phyloP scores from a whole-genome alignment of 495 filamentous ascomycete genomes.

The Penicillium bovifimosum region DNA sequence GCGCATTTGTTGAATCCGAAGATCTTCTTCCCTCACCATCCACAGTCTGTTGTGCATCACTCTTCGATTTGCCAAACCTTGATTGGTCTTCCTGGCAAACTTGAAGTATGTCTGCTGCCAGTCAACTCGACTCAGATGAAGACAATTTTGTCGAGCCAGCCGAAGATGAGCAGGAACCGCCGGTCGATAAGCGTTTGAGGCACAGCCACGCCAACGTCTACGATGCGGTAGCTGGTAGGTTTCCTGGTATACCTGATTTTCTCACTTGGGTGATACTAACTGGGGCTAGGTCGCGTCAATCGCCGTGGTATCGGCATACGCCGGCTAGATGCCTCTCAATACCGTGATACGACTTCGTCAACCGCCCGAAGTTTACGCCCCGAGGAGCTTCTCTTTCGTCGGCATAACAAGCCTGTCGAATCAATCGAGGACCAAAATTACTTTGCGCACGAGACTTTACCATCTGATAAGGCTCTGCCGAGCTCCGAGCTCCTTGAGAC shows the following conservation, averaged over 20 bases:
- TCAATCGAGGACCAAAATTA: conserved; percentile 71
- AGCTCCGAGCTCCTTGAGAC: conserved; percentile 69
- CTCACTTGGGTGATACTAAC: background rate
- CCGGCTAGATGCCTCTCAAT: conserved; percentile 31
- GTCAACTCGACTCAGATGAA: conserved; percentile 18
- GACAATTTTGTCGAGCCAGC: conserved; percentile 17
- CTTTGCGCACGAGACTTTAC: conserved; percentile 51
- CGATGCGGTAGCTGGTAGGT: conserved; percentile 72
- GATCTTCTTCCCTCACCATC: background rate
- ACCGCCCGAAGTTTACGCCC: conserved; percentile 53
- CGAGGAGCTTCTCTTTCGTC: conserved; percentile 70
- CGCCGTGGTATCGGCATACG: conserved; percentile 37
- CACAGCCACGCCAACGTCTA: conserved; percentile 54
- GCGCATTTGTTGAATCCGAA: conserved; percentile 13
- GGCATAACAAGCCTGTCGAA: conserved; percentile 52
- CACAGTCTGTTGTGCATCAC: background rate
- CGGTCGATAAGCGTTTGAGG: conserved; percentile 8
- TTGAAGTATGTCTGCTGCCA: conserved; percentile 19
- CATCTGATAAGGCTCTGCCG: conserved; percentile 54
- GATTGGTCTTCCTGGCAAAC: conserved; percentile 4
- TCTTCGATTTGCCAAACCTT: background rate
- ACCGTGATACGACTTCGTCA: conserved; percentile 49
- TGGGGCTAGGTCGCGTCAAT: conserved; percentile 46
- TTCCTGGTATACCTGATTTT: background rate
- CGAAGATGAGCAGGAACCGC: background rate